Evolutionary conservation across 306 rosid species (phyloP), one percentile per base, ranked within the genome.

Genomic region (Cicer bijugum): DNA sequence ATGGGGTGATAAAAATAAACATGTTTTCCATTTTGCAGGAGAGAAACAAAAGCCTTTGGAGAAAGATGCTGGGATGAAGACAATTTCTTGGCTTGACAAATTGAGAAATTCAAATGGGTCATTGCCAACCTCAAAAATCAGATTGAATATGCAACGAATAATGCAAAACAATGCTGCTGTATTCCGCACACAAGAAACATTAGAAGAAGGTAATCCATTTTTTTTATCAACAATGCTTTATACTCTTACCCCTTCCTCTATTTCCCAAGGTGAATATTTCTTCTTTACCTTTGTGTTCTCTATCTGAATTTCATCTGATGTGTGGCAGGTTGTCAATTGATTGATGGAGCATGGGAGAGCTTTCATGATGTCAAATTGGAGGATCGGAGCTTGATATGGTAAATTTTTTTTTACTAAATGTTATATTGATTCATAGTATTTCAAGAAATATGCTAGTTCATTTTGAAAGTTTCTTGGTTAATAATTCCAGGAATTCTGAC

Each of bases 101-200:
- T 48, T 94, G 72, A 88, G 99, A 83, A 89, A 94, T 71, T 83
- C 99, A 70, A 90, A 87, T 79, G 99, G 99, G n/a, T 85, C 99
- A 43, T 50, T 87, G 14, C 95, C 88, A 39, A 91, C 99, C 80
- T 84, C 99, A 19, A 60, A 85, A 28, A 89, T 94, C 75, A 83
- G 99, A 66, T 86, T 94, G 81, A 88, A 94, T 84, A 91, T 94
- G 99, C 99, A 94, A 79, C 86, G 95, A 15, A n/a, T 88, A 14
- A 94, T 94, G 99, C 99, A 94, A 88, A 94, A 42, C 70, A 89
- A 94, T 81, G 99, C 97, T 79, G 97, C 99, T 82, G 99, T 94
- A 56, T 94, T 94, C 86, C 99, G 99, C 43, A 91, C 97, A 45
- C 96, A 89, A 71, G 99, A 94, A 78, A 91, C 95, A 40, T 84